These are phyloP conservation scores for Diutina sp. DNA, from an alignment of 1,139 yeast genomes.

Conservation along the genomic window DNA sequence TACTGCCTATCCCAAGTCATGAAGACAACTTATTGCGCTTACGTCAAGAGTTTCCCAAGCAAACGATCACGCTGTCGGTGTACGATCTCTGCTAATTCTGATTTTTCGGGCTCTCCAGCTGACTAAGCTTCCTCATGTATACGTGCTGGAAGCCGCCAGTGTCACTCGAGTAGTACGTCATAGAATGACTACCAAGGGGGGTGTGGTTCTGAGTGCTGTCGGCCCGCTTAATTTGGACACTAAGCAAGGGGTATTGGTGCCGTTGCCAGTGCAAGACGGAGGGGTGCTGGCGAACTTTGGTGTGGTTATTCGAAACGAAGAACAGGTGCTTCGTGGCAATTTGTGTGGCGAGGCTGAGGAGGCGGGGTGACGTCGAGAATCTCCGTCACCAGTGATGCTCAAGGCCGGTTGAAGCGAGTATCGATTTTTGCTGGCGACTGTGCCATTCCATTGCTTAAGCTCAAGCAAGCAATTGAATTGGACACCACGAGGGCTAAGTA, in stretches of 20 bases:
- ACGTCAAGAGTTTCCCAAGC: conserved; percentile 57
- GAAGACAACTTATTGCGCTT: conserved; percentile 58
- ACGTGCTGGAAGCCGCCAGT: conserved; percentile 35
- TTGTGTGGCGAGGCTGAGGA: conserved; percentile 77
- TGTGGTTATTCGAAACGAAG: conserved; percentile 26
- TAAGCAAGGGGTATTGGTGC: conserved; percentile 15
- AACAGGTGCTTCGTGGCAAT: conserved; percentile 39
- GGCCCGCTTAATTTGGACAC: conserved; percentile 19
- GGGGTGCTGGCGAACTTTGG: conserved; percentile 43
- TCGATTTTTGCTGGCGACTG: neutral
- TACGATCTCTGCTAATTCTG: conserved; percentile 67
- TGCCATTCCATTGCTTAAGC: neutral
- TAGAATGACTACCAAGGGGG: conserved; percentile 37
- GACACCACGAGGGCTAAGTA: neutral
- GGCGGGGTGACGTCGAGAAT: conserved; percentile 30
- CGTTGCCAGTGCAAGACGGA: conserved; percentile 29
- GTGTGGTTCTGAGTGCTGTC: conserved; percentile 26
- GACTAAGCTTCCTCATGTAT: conserved; percentile 54
- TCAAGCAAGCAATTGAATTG: neutral
- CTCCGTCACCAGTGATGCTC: neutral
- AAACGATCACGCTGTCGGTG: conserved; percentile 56
- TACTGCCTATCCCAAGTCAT: conserved; percentile 14
- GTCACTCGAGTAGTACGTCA: conserved; percentile 39
- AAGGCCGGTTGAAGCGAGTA: neutral
- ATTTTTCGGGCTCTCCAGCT: conserved; percentile 49